Evolutionary conservation across 2,329 filamentous ascomycete genomes (phyloP), one percentile per base, ranked within the genome.

Genomic region (Dendrostoma leiphaemia): DNA sequence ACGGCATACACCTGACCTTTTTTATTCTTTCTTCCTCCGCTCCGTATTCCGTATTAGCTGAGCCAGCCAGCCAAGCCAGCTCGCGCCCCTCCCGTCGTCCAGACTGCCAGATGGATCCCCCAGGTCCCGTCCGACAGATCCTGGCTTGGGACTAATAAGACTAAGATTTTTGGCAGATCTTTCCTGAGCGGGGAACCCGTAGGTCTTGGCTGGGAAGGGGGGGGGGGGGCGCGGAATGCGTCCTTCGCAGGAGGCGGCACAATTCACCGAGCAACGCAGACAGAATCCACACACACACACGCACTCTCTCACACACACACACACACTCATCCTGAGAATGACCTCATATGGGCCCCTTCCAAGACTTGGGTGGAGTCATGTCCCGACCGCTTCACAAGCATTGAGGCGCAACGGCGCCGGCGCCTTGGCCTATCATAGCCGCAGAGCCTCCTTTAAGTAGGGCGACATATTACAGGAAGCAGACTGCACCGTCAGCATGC

Each of bases 121-220:
- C n/a, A n/a, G n/a, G n/a, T n/a, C n/a, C n/a, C n/a, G n/a, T n/a
- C n/a, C n/a, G n/a, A n/a, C n/a, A n/a, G n/a, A n/a, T 19, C 26
- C 43, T 7, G 17, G 29, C 44, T 26, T 24, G 19, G 35, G 43
- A 21, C 28, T 21, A 17, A 50, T 38, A 12, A 23, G 48, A 48
- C 24, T 31, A 54, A 47, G 28, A 50, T 3, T 31, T 35, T n/a
- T 47, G 28, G 51, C 29, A 12, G 35, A 34, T 43, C 48, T 54
- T 54, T 45, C 19, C 51, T 23, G 45, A 57, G 55, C 43, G 47
- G 55, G 55, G 55, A 57, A 57, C 23, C 54, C 51, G 54, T 23
- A 45, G 26, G 32, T 26, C 54, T 47, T 57, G 54, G 54, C 51
- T 48, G 35, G 13, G 29, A 26, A 53, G n/a, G n/a, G n/a, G n/a